Base-by-base conservation (phyloP, 2,329 filamentous ascomycete species). In the Epichloe gansuensis region DNA sequence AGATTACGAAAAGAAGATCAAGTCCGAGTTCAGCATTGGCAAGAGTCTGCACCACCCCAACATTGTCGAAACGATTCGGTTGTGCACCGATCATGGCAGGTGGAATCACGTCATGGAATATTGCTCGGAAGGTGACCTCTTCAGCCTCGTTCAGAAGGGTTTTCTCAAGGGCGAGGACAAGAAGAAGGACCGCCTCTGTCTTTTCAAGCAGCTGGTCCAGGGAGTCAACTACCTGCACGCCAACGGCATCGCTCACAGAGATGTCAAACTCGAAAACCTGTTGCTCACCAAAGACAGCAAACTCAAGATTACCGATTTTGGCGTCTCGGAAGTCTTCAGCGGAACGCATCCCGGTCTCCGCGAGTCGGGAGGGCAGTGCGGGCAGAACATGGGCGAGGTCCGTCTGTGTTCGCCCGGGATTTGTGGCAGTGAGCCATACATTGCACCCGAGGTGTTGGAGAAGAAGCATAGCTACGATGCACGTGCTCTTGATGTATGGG, bases 91-190 rank as follows among this genome's bases (percentile, higher is more conserved):
- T 59, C 79, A 83, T 59, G 81, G 80, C 35, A 82, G 85, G 41
- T 94, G 87, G 86, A 91, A 89, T 65, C 88, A 94, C 65, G 88
- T 95, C 52, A 95, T 95, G 90, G 88, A 95, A 65, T 94, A 87
- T 66, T 95, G 90, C 70, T 77, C 81, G 3, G 81, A 88, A 59
- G 89, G 90, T 46, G 90, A 95, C 63, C 72, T 95, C 5, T 91
- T 86, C 65, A 75, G 76, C 56, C 72, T 95, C 12, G 83, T 94
- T 41, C 79, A 83, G 58, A 85, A 84, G 65, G 78, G 79, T 37
- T 84, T 85, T 60, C 80, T 94, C 57, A 78, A 73, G 53, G 69
- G 73, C 3, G 76, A 82, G 6, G 82, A 86, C 52, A 81, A 83
- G 54, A 72, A 77, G 15, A 74, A 77, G 52, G 88, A 94, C 63